These are phyloP conservation scores for Ceratobasidium sp. DNA, from an alignment of 1,284 basidiomycete species.

Conservation along the genomic window DNA sequence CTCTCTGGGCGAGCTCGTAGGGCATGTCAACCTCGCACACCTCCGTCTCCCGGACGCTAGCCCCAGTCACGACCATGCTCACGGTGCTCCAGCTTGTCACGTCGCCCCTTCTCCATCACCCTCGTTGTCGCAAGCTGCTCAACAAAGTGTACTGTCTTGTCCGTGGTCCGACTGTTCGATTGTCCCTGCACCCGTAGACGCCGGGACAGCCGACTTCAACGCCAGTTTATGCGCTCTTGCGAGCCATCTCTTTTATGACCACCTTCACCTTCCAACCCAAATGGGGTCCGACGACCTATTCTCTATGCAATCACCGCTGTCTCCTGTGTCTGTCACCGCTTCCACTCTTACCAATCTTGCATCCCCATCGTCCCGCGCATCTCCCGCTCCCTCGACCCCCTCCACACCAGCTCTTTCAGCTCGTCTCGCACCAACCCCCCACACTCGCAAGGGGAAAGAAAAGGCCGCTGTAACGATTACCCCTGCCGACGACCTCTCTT, in stretches of 20 bases:
- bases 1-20: slow-evolving; percentile 60
- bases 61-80: slow-evolving; percentile 29
- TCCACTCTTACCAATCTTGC: neutral
- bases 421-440: slow-evolving; percentile 50
- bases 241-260: slow-evolving; percentile 82
- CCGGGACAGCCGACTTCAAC: slow-evolving; percentile 28
- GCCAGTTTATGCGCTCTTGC: slow-evolving; percentile 58
- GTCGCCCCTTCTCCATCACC: slow-evolving; percentile 44
- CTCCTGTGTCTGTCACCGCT: neutral
- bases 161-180: slow-evolving; percentile 61
- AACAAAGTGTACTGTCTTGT: slow-evolving; percentile 55
- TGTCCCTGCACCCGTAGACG: slow-evolving; percentile 34
- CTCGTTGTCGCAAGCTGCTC: slow-evolving; percentile 21
- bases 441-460: slow-evolving; percentile 48
- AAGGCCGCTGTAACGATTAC: too few species aligned
- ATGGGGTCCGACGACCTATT: slow-evolving; percentile 48
- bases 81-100: slow-evolving; percentile 42
- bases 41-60: slow-evolving; percentile 51
- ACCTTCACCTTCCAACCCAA: slow-evolving; percentile 61
- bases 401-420: slow-evolving; percentile 44
- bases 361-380: slow-evolving; percentile 34
- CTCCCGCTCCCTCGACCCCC: slow-evolving; percentile 47
- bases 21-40: slow-evolving; percentile 63
- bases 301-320: slow-evolving; percentile 29
- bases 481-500: slow-evolving; percentile 13